Conservation (phyloP, 2,329 filamentous ascomycete species). For the Venturia effusa region DNA sequence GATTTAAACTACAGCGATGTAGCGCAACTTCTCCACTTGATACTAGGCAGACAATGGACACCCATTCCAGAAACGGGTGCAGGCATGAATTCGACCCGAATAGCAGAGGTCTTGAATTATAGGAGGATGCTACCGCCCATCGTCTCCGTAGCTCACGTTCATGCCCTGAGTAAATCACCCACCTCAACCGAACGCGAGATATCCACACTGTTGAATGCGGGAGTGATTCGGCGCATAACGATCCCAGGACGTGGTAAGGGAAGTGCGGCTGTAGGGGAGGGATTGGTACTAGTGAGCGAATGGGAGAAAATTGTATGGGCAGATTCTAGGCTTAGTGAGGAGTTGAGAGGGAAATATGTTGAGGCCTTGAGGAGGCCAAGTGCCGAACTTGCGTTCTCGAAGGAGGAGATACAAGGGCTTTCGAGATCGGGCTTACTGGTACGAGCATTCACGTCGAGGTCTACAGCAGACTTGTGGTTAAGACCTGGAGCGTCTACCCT, state of each 20-base stretch:
- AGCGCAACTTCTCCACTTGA: constrained; percentile 39
- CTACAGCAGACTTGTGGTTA: constrained; percentile 30
- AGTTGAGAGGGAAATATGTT: constrained; percentile 41
- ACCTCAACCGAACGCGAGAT: constrained; percentile 59
- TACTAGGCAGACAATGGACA: constrained; percentile 14
- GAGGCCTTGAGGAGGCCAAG: constrained; percentile 37
- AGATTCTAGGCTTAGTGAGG: constrained; percentile 26
- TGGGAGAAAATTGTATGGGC: constrained; percentile 34
- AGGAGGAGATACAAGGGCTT: constrained; percentile 44
- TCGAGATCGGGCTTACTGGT: constrained; percentile 60
- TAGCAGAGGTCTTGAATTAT: constrained; percentile 53
- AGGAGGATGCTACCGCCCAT: constrained; percentile 50
- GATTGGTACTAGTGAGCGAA: constrained; percentile 47
- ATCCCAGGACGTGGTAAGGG: constrained; percentile 51
- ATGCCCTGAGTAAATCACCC: constrained; percentile 50
- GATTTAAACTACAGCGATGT: constrained; percentile 50
- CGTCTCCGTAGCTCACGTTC: constrained; percentile 55
- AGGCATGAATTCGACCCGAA: constrained; percentile 54
- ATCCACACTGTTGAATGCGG: constrained; percentile 46
- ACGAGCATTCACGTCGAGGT: constrained; percentile 27
- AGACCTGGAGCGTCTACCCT: constrained; percentile 28
- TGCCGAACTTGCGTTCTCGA: constrained; percentile 29
- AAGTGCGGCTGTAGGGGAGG: constrained; percentile 50
- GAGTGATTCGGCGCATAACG: constrained; percentile 49
- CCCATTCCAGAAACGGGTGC: constrained; percentile 43